Conservation (phyloP, 345 rosid species). For the Eucalyptus rudis region DNA sequence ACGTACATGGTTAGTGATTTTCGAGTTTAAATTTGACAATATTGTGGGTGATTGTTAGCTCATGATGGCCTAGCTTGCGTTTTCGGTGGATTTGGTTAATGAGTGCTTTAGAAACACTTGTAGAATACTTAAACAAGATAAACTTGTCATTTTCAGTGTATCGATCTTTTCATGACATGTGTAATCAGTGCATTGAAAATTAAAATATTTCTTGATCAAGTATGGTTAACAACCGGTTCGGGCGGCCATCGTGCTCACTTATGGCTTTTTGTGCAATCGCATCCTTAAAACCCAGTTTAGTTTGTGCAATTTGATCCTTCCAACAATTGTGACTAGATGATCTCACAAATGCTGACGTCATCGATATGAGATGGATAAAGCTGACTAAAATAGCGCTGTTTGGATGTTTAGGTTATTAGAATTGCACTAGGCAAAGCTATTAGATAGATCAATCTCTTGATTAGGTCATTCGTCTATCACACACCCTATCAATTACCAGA, state of each 20-base stretch:
- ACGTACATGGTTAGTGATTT: not conserved
- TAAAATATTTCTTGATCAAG: not conserved
- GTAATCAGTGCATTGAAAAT: not conserved
- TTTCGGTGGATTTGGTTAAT: not conserved
- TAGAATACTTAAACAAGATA: not conserved
- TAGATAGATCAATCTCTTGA: not conserved
- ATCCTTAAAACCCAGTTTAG: not conserved
- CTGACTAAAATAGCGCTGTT: not conserved
- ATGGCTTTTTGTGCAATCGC: not conserved
- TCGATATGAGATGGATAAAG: not conserved
- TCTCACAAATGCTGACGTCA: not conserved
- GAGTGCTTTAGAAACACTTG: not conserved
- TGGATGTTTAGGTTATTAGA: not conserved
- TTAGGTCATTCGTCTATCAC: not conserved
- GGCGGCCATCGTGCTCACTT: fast-evolving
- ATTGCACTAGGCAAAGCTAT: not conserved
- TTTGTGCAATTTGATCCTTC: not conserved
- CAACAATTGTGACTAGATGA: not conserved
- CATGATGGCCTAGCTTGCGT: not conserved
- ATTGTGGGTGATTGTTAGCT: not conserved
- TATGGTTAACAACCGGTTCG: not conserved
- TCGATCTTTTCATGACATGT: not conserved
- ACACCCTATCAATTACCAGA: not conserved
- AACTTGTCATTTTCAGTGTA: not conserved
- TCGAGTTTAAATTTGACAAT: not conserved